Evolutionary conservation across 805 yeast species (phyloP).

Genomic region (Lipomyces sp.): DNA sequence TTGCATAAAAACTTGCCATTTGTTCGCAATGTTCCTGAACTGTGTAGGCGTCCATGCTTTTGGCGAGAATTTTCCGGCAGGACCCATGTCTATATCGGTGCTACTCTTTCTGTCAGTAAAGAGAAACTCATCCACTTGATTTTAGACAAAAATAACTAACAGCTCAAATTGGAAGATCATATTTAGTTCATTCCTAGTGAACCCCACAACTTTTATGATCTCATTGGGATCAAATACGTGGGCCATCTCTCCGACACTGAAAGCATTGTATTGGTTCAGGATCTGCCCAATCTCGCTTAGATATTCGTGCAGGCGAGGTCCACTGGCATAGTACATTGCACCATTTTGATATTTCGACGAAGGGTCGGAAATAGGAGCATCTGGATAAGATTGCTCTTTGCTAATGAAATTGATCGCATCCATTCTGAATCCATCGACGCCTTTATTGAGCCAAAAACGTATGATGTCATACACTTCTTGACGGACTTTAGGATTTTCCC

Average conservation of each 20-base stretch:
- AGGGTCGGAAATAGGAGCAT: slow-evolving; percentile 54
- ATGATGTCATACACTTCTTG: slow-evolving; percentile 54
- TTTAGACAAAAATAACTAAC: slow-evolving; percentile 26
- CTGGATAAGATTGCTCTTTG: slow-evolving; percentile 53
- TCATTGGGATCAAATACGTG: slow-evolving; percentile 45
- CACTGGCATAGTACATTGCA: slow-evolving; percentile 49
- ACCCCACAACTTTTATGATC: slow-evolving; percentile 38
- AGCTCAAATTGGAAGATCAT: slow-evolving; percentile 43
- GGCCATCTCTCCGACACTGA: slow-evolving; percentile 66
- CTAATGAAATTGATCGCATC: slow-evolving; percentile 62
- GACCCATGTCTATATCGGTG: slow-evolving; percentile 30
- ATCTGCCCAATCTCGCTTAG: slow-evolving; percentile 58
- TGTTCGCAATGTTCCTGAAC: slow-evolving; percentile 25
- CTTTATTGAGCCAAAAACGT: slow-evolving; percentile 60
- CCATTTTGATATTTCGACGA: slow-evolving; percentile 53
- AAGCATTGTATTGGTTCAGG: slow-evolving; percentile 54
- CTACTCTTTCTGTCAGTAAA: background rate
- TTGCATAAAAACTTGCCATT: slow-evolving; percentile 47
- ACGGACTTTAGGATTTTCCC: slow-evolving; percentile 57
- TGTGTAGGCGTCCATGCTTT: slow-evolving; percentile 21
- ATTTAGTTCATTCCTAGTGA: slow-evolving; percentile 40
- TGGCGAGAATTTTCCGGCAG: slow-evolving; percentile 24
- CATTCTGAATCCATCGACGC: slow-evolving; percentile 64
- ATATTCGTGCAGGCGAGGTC: slow-evolving; percentile 64
- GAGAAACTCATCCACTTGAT: too few species aligned